Percentiles rank a stretch among this genome's conserved stretches.
phyloP scores from a whole-genome alignment of 1,284 basidiomycete species.

The Pterulicium gracile region DNA sequence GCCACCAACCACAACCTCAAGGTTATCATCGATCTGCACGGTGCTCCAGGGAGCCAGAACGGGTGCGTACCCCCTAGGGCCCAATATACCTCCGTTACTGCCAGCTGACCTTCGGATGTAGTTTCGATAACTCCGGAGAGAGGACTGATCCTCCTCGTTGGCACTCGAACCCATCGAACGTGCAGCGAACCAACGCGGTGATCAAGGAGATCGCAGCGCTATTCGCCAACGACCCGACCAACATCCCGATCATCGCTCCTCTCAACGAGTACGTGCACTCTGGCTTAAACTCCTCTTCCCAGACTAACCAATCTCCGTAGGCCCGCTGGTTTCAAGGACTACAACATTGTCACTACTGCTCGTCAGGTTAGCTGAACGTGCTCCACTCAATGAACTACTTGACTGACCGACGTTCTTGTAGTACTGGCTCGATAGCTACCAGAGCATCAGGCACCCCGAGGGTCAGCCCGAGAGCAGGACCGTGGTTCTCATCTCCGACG shows the following conservation, averaged over 20 bases:
- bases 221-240: conserved; percentile 42
- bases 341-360: conserved; percentile 26
- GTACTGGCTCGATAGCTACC: conserved; percentile 68
- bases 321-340: conserved; percentile 65
- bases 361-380: not conserved
- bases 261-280: conserved; percentile 58
- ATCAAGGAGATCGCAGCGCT: conserved; percentile 53
- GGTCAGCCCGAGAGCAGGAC: conserved; percentile 49
- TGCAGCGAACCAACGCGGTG: conserved; percentile 60
- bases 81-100: not conserved
- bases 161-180: conserved; percentile 57
- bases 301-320: conserved; percentile 25
- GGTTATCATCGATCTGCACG: conserved; percentile 76
- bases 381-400: conserved; percentile 33
- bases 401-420: conserved; percentile 30
- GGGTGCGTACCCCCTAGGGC: conserved; percentile 32
- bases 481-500: conserved; percentile 73
- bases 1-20: conserved; percentile 68
- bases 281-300: conserved; percentile 2
- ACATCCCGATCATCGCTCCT: conserved; percentile 66
- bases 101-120: conserved; percentile 16
- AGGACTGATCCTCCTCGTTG: conserved; percentile 52
- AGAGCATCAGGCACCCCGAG: conserved; percentile 53
- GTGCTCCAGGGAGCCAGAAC: conserved; percentile 75
- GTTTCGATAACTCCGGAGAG: conserved; percentile 85